A percentile compares a stretch with the other conserved stretches of the same genome.
These are phyloP conservation scores for Candida vaughaniae DNA, from an alignment of 805 yeast genomes.

Conservation along the genomic window DNA sequence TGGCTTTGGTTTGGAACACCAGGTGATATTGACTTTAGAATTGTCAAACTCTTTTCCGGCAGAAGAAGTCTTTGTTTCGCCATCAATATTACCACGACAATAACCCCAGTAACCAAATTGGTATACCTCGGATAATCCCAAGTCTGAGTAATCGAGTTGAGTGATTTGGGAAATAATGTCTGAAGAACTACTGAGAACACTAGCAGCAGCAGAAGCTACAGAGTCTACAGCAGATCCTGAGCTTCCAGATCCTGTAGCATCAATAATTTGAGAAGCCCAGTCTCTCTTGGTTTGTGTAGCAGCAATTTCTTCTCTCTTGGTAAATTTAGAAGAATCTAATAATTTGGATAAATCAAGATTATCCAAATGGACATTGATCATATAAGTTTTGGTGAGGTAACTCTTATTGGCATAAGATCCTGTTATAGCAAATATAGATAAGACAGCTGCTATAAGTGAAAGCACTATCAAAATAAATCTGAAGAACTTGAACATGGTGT, in stretches of 20 bases:
- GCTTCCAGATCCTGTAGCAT: slow-evolving; percentile 10
- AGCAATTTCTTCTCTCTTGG: slow-evolving; percentile 1
- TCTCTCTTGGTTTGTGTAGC: slow-evolving; percentile 10
- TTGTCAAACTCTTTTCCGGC: slow-evolving; percentile 24
- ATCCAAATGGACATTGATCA: slow-evolving; percentile 35
- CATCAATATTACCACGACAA: slow-evolving; percentile 30
- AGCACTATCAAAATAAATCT: slow-evolving; percentile 32
- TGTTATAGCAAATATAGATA: slow-evolving; percentile 35
- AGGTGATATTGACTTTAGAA: slow-evolving; percentile 34
- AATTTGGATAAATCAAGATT: slow-evolving; percentile 31
- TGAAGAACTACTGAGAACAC: slow-evolving; percentile 3
- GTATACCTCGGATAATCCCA: slow-evolving; percentile 43
- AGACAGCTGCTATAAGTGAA: slow-evolving; percentile 29
- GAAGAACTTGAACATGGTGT: slow-evolving; percentile 30
- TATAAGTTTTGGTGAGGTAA: slow-evolving; percentile 34
- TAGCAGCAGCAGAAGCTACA: slow-evolving; percentile 9
- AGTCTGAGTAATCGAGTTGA: slow-evolving; percentile 20
- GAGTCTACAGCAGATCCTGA: slow-evolving; percentile 4
- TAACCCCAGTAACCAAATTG: slow-evolving; percentile 44
- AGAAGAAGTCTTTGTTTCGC: slow-evolving; percentile 5
- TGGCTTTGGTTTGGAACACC: slow-evolving; percentile 55
- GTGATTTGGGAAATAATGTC: slow-evolving; percentile 15
- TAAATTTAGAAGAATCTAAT: slow-evolving; percentile 18
- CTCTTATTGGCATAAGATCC: slow-evolving; percentile 37
- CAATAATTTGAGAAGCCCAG: slow-evolving; percentile 14